Base-by-base conservation (phyloP, 2,329 filamentous ascomycete species). In the Arthrobotrys iridis region DNA sequence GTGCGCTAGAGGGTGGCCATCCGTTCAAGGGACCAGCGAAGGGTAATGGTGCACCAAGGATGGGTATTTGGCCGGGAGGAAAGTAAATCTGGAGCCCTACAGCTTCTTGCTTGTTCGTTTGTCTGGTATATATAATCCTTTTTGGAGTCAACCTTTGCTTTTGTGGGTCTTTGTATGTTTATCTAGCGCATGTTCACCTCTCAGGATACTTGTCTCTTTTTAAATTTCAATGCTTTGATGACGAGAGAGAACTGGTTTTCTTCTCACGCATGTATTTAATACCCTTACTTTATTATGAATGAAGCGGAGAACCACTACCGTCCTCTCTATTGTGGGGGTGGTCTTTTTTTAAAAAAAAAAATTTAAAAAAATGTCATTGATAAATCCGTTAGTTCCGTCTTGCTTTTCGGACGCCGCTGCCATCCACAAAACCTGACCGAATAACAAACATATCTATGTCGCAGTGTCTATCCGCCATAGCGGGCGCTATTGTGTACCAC, bases 61-160 rank as follows among this genome's bases (percentile, higher is more conserved):
- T 71, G 11, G 66, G 66, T 11, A 71, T 71, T 24, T 71, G 66
- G 66, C 66, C 66, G 4, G 33, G 30, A 24, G 66, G 58, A 15
- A 37, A 71, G 58, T 46, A 46, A 55, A 41, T 55, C 40, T 18
- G 2, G 35, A 22, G 2, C 10, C 11, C 18, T 37, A 18, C 28
- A 4, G 20, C 15, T 52, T 18, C 10, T 50, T 52, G 10, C 8
- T 33, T 24, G 18, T 43, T 7, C 20, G 26, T 22, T 60, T 35
- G n/a, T 41, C 11, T 41, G 28, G 40, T 52, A 28, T 52, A 28
- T 52, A 64, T 64, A 48, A 18, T 52, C 41, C 18, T 40, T 41
- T 60, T 50, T 10, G 43, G 28, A 46, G 57, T 62, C 46, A 26
- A 28, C 33, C n/a, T n/a, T 33, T 10, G 22, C 15, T 18, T 45